Evolutionary conservation across 2,329 filamentous ascomycete species (phyloP), one percentile per base, ranked within the genome.

Genomic region (Alternaria novae-zelandiae): DNA sequence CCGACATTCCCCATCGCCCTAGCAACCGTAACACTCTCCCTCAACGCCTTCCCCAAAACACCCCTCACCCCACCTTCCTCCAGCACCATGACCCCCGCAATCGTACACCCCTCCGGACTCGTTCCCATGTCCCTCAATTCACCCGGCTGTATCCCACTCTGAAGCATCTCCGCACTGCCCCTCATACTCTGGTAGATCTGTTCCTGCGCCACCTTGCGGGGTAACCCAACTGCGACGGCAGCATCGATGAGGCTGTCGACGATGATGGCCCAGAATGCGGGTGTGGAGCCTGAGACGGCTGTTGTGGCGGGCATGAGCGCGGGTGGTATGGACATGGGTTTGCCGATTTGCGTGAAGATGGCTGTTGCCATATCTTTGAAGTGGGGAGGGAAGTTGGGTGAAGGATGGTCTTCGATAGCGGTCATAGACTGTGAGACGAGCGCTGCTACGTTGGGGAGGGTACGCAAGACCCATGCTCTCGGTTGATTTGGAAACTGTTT

Each of bases 21-120:
- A 13, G 83, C 82, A 62, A 84, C 74, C 6, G 83, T 84, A 0
- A 84, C 82, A 11, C 83, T 82, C 64, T 85, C 83, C n/a, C 84
- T 73, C 13, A 86, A 71, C 1, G 82, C 82, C 63, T 65, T 71
- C 3, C 74, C 75, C 23, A 78, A 41, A 36, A 64, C 62, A 0
- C 71, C 76, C 25, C 76, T 70, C 2, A 77, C 69, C 12, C 72
- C 74, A 21, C 59, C 68, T 51, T 78, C 76, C 61, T 78, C 76
- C 59, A 78, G 32, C 10, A 77, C 74, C 75, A 78, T 78, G 13
- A 78, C 25, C 6, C 76, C 76, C 0, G 69, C 76, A 65, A 78
- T 78, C 36, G 76, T 78, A 54, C 76, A 78, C 1, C 76, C 76
- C 57, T 76, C 76, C 0, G 74, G 69, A 23, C 68, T 73, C 17